A percentile compares a stretch with the other conserved stretches of the same genome.
Evolutionary conservation across 148 eudicot genomes (phyloP).

Genomic region (Nepenthes mirabilis): DNA sequence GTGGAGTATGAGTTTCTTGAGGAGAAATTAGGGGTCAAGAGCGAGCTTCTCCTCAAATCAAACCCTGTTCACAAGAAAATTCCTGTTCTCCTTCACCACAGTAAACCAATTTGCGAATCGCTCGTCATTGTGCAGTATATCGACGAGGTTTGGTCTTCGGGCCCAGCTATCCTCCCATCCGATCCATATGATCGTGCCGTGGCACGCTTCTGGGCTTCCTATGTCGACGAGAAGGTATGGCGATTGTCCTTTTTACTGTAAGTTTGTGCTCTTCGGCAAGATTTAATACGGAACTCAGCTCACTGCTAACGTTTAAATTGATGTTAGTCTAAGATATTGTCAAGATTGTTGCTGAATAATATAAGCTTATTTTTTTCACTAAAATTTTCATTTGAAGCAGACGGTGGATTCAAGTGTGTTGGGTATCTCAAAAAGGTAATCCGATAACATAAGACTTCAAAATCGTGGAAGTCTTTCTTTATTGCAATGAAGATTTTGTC

Average conservation of each 20-base stretch:
- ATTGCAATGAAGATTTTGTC: too few relatives aligned
- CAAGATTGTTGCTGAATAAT: too few relatives aligned
- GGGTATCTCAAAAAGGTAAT: too few relatives aligned
- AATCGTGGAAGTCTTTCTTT: too few relatives aligned
- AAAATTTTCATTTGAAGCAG: too few relatives aligned
- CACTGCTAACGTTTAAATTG: too few relatives aligned
- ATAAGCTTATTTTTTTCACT: too few relatives aligned
- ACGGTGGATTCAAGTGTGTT: too few relatives aligned
- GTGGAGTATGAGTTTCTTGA: conserved; percentile 26
- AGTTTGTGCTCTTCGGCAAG: too few relatives aligned
- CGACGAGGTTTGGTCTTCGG: conserved; percentile 46
- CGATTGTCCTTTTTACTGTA: neutral
- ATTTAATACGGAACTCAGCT: too few relatives aligned
- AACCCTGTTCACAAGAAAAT: conserved; percentile 68
- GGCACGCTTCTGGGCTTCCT: conserved; percentile 66
- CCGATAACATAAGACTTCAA: too few relatives aligned
- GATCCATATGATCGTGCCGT: conserved; percentile 64
- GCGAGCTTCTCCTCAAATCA: conserved; percentile 54
- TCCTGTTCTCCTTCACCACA: conserved; percentile 53
- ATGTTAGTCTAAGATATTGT: too few relatives aligned
- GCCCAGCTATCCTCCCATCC: conserved; percentile 41
- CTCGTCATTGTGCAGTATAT: conserved; percentile 55
- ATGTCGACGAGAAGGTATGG: conserved; percentile 38
- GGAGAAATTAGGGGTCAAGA: conserved; percentile 27
- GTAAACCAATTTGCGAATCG: conserved; percentile 47